Evolutionary conservation across 2,329 filamentous ascomycete species (phyloP), one percentile per base, ranked within the genome.

Genomic region (Neonectria ditissima): DNA sequence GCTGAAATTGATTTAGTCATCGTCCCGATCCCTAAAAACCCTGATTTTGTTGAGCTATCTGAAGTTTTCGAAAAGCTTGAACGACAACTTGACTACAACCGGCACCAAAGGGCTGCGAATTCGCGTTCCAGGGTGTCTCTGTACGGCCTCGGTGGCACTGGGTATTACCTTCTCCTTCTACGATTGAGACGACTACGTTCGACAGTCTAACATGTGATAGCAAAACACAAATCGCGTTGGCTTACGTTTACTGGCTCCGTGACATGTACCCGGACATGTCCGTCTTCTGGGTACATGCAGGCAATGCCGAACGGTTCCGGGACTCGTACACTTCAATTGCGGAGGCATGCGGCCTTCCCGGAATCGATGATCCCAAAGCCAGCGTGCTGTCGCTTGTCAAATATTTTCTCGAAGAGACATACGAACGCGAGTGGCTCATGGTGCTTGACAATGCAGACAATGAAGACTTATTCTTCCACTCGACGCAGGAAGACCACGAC

Each of bases 271-370:
- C 65, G 0, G 34, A 66, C 5, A 51, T 26, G 0, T 78, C 75
- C 16, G 65, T 77, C 1, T 79, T 80, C 48, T 80, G 77, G 77
- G 65, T 80, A 1, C 74, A 79, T 60, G 77, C 76, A 0, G 70
- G 64, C 3, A 78, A 66, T 3, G 32, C 54, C 0, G 74, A 73
- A 1, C 73, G 78, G 0, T 72, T 80, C n/a, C 68, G 75, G 10
- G 68, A 80, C 47, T 69, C 69, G 0, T 80, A 77, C n/a, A 18
- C 61, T 26, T 50, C 43, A 0, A 80, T 81, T n/a, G 78, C 78
- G 1, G 60, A 75, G 13, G 18, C 61, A 2, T 70, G 74, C 34
- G 69, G 70, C 1, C 68, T 81, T 0, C 50, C 66, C 1, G 72
- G 69, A 0, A 62, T 74, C 5, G 59, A 77, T 3, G 56, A 77